Percentiles rank a stretch among this genome's conserved stretches.
Conservation (phyloP, 306 rosid genomes). For the Lathyrus aphaca region DNA sequence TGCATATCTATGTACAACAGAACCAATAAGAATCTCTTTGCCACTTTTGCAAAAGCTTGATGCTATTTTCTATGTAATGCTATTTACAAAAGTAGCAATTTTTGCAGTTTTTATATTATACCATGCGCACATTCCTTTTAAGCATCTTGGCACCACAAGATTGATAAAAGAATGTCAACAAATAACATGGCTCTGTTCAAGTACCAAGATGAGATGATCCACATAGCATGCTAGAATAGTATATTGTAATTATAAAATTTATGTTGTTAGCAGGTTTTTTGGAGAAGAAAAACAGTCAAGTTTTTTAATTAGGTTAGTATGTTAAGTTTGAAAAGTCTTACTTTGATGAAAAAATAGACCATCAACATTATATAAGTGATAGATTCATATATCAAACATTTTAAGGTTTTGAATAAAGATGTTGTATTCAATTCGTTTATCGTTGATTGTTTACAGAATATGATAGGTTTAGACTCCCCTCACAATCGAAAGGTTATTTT, state of each 20-base stretch:
- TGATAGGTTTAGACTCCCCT: background rate
- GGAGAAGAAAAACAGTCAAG: background rate
- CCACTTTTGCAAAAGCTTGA: constrained; percentile 30
- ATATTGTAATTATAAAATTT: constrained; percentile 1
- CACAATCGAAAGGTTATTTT: too few species aligned
- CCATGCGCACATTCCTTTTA: constrained; percentile 19
- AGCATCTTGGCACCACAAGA: constrained; percentile 13
- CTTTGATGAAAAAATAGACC: background rate
- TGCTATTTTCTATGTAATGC: constrained; percentile 43
- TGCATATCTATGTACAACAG: background rate
- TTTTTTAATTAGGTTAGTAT: too few species aligned
- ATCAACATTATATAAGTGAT: background rate
- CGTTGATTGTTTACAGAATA: background rate
- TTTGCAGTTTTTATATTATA: constrained; percentile 24
- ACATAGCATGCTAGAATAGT: constrained; percentile 12
- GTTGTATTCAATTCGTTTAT: background rate
- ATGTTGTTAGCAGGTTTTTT: background rate
- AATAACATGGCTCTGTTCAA: constrained; percentile 3
- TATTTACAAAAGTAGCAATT: constrained; percentile 1
- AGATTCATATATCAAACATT: background rate
- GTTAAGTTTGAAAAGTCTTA: background rate
- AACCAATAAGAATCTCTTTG: constrained; percentile 7
- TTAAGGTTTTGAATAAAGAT: background rate
- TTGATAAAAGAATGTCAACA: background rate
- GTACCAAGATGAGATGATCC: constrained; percentile 1